Evolutionary conservation across 768 basidiomycete genomes (phyloP), one percentile per base, ranked within the genome.

Genomic region (Leccinum longicurvipes): DNA sequence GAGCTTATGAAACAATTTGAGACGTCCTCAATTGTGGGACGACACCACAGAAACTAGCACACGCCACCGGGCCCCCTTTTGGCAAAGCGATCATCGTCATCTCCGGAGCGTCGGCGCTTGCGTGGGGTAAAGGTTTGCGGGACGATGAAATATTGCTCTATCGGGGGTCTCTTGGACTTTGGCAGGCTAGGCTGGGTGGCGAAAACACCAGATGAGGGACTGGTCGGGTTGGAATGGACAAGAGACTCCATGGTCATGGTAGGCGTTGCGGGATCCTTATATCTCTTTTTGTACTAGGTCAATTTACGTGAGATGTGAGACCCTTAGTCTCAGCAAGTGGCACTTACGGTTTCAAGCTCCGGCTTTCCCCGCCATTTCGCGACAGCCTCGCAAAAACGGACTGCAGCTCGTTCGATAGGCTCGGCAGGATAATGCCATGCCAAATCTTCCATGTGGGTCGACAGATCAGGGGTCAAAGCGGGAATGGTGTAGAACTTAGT

Each of bases 281-380:
- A 67, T 66, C 75, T 79, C 70, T 82, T 84, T 65, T 84, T 83
- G 67, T 86, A 86, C 80, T 85, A 64, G 44, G 63, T 45, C 58
- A 67, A 24, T 64, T 63, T 70, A 67, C 60, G 64, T 63, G 65
- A 60, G 65, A 56, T 45, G 63, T 61, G 50, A 57, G 31, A 58
- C 52, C n/a, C 51, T 27, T 12, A 21, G 12, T 29, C 32, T 15
- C 24, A 50, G 27, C 9, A 15, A 36, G 32, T 12, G 53, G 50
- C 51, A 41, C 72, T 53, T 59, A 89, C 89, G 3, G 84, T 87
- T 72, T 90, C 87, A 8, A 93, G 78, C 62, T 93, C 91, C 34
- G 91, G 91, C 65, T 87, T 89, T 3, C 91, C 91, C 61, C 90
- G 75, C 91, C 91, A 93, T 51, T 80, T 81, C 1, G 87, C 83